Evolutionary conservation across 495 filamentous ascomycete genomes (phyloP), one percentile per base, ranked within the genome.

Genomic region (Bryoglossum gracile): DNA sequence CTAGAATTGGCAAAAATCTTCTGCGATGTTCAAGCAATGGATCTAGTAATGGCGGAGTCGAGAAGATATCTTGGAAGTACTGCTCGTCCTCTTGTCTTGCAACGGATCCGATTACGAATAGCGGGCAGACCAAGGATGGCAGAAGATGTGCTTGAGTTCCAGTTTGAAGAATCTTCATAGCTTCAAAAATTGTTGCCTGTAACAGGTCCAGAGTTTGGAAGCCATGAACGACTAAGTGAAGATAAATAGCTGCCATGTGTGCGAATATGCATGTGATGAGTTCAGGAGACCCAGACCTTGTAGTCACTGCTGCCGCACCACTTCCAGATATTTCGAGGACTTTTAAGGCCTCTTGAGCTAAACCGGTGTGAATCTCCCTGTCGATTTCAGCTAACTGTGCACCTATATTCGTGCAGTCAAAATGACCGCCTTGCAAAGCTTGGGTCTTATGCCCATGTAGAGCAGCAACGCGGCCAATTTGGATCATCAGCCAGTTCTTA

Each of bases 81-180:
- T 43, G 28, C 14, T 54, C 16, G 8, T 54, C 51, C 3, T 34
- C 32, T 35, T 37, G 8, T 8, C 43, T 54, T 4, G 51, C 51
- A 42, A 48, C 46, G 19, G 9, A 51, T 21, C 43, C 51, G n/a
- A 58, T 26, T 13, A 58, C 18, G 21, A 42, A 58, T 3, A 58
- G 32, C 4, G 55, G 55, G 23, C 11, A 32, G 8, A 58, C 35
- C 3, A 54, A 19, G 26, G 40, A 34, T 3, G 46, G 30, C 4
- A 54, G 28, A 18, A 58, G 30, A 41, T 48, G 28, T 26, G 19
- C 28, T 35, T 42, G 16, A 4, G 38, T 48, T 14, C 39, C 21
- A 22, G 8, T 45, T 51, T 30, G 46, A 24, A 58, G 37, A 8
- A 54, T 28, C 25, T 8, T 38, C 30, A 51, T 43, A 3, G 40